Evolutionary conservation across 2,329 filamentous ascomycete genomes (phyloP).

Genomic region (Aspergillus phoenicis): DNA sequence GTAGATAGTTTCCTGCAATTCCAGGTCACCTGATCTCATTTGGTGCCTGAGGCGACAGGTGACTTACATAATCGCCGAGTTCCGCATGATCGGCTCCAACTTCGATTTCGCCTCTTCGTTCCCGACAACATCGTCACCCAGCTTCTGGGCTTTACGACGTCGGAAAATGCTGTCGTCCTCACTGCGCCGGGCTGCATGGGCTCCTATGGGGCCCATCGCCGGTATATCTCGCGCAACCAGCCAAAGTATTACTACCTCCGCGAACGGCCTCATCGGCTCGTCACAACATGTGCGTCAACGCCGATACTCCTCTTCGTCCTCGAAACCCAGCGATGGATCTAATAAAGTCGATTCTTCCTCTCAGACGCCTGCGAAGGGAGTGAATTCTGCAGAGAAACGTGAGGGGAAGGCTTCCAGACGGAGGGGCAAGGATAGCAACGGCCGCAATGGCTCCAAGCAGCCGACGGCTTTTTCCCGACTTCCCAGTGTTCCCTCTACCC

Average conservation of each 20-base stretch:
- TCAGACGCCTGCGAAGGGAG: conserved; percentile 41
- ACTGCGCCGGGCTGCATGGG: conserved; percentile 48
- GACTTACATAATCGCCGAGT: conserved; percentile 30
- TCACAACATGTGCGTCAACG: conserved; percentile 46
- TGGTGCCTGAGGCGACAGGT: conserved; percentile 28
- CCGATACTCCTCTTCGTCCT: conserved; percentile 52
- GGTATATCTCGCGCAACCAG: conserved; percentile 35
- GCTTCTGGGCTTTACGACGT: conserved; percentile 28
- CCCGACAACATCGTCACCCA: conserved; percentile 29
- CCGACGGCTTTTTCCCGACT: conserved; percentile 46
- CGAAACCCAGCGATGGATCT: conserved; percentile 53
- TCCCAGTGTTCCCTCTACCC: conserved; percentile 53
- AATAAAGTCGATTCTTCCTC: conserved; percentile 44
- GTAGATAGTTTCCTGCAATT: background rate
- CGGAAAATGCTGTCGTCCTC: conserved; percentile 49
- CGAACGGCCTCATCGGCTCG: conserved; percentile 34
- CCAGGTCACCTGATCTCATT: conserved; percentile 10
- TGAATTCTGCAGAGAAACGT: conserved; percentile 41
- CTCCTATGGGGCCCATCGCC: conserved; percentile 37
- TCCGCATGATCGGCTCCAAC: conserved; percentile 40
- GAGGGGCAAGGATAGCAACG: conserved; percentile 38
- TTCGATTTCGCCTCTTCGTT: conserved; percentile 41
- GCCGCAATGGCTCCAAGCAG: conserved; percentile 40
- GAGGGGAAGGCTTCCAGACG: conserved; percentile 39
- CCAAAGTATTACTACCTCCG: conserved; percentile 35